Evolutionary conservation across 331 rosid genomes (phyloP), one percentile per base, ranked within the genome.

Genomic region (Malus hybrid): DNA sequence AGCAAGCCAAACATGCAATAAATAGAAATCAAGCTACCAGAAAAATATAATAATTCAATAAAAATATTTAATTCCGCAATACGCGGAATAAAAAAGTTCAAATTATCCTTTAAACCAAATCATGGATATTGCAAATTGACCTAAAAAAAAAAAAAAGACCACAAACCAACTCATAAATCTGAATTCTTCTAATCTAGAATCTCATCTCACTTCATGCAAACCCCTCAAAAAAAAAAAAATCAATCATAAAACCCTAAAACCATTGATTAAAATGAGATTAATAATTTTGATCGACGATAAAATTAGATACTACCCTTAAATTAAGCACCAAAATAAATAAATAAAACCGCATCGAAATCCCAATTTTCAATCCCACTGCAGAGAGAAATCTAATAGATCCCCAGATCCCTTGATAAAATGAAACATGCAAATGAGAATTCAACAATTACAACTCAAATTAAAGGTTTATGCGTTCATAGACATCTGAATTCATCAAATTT

Each of bases 341-440:
- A 72, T 9, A 63, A 72, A 76, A 78, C 27, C 75, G 15, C 18
- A 65, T 16, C 32, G 12, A 68, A 73, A 65, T 28, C 27, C 55
- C 63, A 80, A 75, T 61, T 67, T 73, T 27, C 52, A 82, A 74
- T 39, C 70, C 82, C 71, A 81, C 80, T 36, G 39, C n/a, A 71
- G 15, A 1, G 57, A 68, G 73, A 48, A 31, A 70, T 54, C 60
- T 36, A 52, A 54, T 27, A 81, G 85, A 74, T 80, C 80, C 42
- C 68, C 89, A 91, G 97, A 91, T 89, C 96, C 91, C 65, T 32
- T 16, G 44, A 83, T 55, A 67, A 84, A 81, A 18, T 29, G 67
- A 80, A 59, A 69, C 93, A 89, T 89, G 93, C 90, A 89, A 42
- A 82, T 67, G 64, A 44, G 69, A 73, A 73, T 54, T 56, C 73